phyloP scores from a whole-genome alignment of 2,329 filamentous ascomycete species.

The Rutstroemia sydowiana region DNA sequence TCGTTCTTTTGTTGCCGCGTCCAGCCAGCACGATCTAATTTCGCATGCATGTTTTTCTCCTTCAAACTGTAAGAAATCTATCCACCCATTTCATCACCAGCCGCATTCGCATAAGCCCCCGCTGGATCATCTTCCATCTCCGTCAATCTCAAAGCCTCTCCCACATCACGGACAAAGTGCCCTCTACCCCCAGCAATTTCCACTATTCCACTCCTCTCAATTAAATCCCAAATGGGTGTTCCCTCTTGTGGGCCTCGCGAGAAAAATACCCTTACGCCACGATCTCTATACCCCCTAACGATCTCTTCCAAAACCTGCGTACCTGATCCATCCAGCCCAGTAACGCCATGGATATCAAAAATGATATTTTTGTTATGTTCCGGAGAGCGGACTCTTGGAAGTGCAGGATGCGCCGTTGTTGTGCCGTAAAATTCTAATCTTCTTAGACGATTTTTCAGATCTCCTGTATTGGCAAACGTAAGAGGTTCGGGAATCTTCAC shows the following conservation, averaged over 20 bases:
- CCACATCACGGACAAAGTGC: slow-evolving; percentile 76
- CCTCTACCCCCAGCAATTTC: slow-evolving; percentile 68
- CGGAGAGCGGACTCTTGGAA: slow-evolving; percentile 69
- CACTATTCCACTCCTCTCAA: slow-evolving; percentile 76
- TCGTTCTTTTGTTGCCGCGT: too few species aligned
- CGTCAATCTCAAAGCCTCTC: slow-evolving; percentile 74
- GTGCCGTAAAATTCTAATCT: slow-evolving; percentile 90
- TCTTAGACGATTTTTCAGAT: slow-evolving; percentile 75
- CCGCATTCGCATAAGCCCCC: background rate
- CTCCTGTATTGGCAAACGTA: slow-evolving; percentile 94
- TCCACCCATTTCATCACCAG: background rate
- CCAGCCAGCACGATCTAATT: too few species aligned
- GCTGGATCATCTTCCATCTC: slow-evolving; percentile 40
- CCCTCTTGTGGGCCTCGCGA: slow-evolving; percentile 42
- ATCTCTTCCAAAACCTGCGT: slow-evolving; percentile 90
- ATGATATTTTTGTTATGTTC: slow-evolving; percentile 87
- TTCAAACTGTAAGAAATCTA: too few species aligned
- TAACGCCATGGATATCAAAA: slow-evolving; percentile 97
- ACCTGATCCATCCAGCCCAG: slow-evolving; percentile 85
- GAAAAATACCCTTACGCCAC: slow-evolving; percentile 73
- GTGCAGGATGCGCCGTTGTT: slow-evolving; percentile 71
- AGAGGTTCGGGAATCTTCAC: slow-evolving; percentile 96
- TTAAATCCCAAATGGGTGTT: slow-evolving; percentile 49
- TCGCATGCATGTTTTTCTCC: too few species aligned
- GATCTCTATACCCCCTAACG: slow-evolving; percentile 68